Evolutionary conservation across 140 eudicot species (phyloP).

Genomic region (Stevia rebaudiana): DNA sequence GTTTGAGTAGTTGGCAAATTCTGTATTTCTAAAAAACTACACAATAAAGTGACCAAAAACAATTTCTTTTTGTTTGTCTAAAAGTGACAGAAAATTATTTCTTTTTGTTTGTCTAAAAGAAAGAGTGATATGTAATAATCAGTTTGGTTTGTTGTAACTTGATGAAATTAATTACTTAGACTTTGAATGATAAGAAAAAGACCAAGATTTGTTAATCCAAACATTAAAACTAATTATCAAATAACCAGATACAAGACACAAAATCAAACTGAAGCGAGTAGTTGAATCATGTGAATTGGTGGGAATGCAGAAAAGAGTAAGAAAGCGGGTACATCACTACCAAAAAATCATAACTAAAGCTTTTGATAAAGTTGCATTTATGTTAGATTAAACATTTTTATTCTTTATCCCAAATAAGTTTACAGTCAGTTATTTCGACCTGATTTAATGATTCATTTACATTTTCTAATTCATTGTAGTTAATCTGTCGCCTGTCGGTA

Average conservation of each 20-base stretch:
- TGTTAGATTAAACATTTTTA: no score
- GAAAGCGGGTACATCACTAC: no score
- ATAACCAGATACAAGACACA: constrained; percentile 1
- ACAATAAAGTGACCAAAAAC: neutral
- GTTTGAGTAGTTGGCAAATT: neutral
- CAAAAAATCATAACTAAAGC: no score
- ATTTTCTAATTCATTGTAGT: no score
- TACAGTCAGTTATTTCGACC: no score
- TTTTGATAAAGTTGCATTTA: no score
- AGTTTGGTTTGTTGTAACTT: neutral
- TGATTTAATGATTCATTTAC: no score
- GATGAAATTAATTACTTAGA: neutral
- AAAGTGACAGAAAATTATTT: neutral
- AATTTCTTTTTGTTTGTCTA: neutral
- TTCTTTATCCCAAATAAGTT: no score
- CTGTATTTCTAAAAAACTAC: neutral
- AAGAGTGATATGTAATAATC: neutral
- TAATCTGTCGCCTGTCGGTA: no score
- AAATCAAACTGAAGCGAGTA: neutral
- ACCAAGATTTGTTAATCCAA: neutral
- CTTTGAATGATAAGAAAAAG: neutral
- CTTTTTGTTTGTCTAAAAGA: neutral
- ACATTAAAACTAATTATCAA: neutral
- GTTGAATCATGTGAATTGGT: no score
- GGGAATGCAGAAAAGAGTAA: no score